Percentiles rank a stretch among this genome's conserved stretches.
These are phyloP conservation scores for Deakozyma indianensis DNA, from an alignment of 805 yeast species.

Conservation along the genomic window DNA sequence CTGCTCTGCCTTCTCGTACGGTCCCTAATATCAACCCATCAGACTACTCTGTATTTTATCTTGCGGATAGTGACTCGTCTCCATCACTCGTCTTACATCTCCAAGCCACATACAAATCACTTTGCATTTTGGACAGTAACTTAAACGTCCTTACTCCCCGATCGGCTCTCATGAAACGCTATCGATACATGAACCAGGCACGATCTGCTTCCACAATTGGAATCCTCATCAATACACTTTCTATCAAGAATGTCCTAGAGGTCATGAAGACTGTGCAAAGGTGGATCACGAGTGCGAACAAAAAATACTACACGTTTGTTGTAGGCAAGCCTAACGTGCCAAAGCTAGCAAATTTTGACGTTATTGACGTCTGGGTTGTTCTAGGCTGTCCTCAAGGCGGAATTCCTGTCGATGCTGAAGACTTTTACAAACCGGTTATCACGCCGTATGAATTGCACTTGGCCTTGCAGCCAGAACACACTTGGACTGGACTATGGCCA, in stretches of 20 bases:
- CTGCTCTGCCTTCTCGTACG: slow-evolving; percentile 7
- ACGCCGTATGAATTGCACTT: slow-evolving; percentile 85
- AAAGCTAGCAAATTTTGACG: slow-evolving; percentile 88
- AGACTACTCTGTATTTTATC: slow-evolving; percentile 49
- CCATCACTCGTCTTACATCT: slow-evolving; percentile 66
- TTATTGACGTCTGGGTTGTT: slow-evolving; percentile 88
- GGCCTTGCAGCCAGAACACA: slow-evolving; percentile 60
- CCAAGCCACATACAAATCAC: slow-evolving; percentile 24
- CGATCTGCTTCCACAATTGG: slow-evolving; percentile 89
- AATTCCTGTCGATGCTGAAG: slow-evolving; percentile 61
- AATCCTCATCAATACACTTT: slow-evolving; percentile 76
- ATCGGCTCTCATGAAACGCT: slow-evolving; percentile 72
- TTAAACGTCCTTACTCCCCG: slow-evolving; percentile 28
- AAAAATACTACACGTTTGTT: slow-evolving; percentile 85
- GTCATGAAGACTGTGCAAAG: slow-evolving; percentile 46
- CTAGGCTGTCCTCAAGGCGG: slow-evolving; percentile 94
- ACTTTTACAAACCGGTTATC: slow-evolving; percentile 77
- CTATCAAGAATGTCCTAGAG: slow-evolving; percentile 58
- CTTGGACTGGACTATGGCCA: slow-evolving; percentile 93
- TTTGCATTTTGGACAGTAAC: slow-evolving; percentile 35
- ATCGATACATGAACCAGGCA: slow-evolving; percentile 75
- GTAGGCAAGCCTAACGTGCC: slow-evolving; percentile 98
- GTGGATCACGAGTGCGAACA: slow-evolving; percentile 60
- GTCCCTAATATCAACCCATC: slow-evolving; percentile 14
- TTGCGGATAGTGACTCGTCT: slow-evolving; percentile 33